Conservation (phyloP, 495 filamentous ascomycete genomes). For the Sporormia fimetaria region DNA sequence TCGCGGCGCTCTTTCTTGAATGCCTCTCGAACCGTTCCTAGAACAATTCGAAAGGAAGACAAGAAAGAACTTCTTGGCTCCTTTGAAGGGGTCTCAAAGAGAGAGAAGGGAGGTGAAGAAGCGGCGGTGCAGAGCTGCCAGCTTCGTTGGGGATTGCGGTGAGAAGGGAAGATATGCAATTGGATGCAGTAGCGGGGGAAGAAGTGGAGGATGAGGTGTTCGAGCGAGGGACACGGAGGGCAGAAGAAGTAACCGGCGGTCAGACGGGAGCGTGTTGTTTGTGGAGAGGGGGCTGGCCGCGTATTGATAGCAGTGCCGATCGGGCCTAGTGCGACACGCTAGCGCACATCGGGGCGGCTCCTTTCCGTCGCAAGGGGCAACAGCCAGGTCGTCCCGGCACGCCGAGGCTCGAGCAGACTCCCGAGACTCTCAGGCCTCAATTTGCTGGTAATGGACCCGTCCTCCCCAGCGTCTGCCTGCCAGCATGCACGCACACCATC, state of each 20-base stretch:
- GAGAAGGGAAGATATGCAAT: constrained; percentile 20
- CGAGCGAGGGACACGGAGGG: constrained; percentile 3
- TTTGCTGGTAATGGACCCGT: too few species aligned
- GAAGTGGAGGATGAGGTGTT: constrained; percentile 14
- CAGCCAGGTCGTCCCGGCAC: too few species aligned
- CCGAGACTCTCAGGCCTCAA: too few species aligned
- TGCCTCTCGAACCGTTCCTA: constrained; percentile 71
- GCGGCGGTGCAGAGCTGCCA: constrained; percentile 16
- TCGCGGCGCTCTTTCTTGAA: constrained; percentile 78
- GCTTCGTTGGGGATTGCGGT: constrained; percentile 9
- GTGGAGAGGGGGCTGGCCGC: neutral
- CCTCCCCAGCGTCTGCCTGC: too few species aligned
- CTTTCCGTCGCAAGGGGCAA: too few species aligned
- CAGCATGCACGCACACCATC: too few species aligned
- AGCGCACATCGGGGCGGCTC: too few species aligned
- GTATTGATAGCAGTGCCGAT: constrained; percentile 11
- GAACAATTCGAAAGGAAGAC: constrained; percentile 82
- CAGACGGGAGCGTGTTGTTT: constrained; percentile 14
- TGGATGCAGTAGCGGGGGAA: constrained; percentile 20
- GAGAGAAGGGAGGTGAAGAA: constrained; percentile 11
- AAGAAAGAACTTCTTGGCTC: constrained; percentile 83
- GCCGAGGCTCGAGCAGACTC: too few species aligned
- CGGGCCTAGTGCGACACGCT: constrained; percentile 5
- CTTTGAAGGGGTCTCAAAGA: constrained; percentile 26
- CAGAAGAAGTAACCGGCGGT: constrained; percentile 9